phyloP scores from a whole-genome alignment of 345 rosid genomes.

The Psidium friedrichsthalianum region DNA sequence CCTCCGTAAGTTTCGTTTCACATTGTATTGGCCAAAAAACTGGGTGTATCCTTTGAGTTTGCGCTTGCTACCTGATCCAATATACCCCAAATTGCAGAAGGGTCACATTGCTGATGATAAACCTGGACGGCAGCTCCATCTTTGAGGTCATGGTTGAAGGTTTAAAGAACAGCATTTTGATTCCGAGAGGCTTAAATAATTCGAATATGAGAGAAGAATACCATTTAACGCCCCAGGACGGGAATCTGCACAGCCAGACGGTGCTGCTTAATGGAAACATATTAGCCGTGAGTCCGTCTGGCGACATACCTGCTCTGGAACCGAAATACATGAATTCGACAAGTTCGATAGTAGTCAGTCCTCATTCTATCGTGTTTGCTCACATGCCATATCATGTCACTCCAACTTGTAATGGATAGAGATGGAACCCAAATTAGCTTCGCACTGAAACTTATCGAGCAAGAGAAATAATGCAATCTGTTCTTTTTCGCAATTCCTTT shows the following conservation, averaged over 20 bases:
- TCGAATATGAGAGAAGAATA: slow-evolving; percentile 63
- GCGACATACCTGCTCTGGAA: slow-evolving; percentile 54
- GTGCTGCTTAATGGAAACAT: slow-evolving; percentile 75
- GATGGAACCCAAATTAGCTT: slow-evolving; percentile 14
- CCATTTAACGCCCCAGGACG: slow-evolving; percentile 67
- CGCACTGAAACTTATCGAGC: not conserved
- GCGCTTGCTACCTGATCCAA: not conserved
- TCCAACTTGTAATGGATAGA: slow-evolving; percentile 38
- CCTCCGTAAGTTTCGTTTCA: not conserved
- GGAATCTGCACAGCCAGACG: slow-evolving; percentile 67
- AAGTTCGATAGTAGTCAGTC: slow-evolving; percentile 42
- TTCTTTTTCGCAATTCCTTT: not conserved
- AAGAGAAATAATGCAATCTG: not conserved
- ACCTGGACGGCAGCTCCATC: slow-evolving; percentile 57
- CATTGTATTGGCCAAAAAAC: not conserved
- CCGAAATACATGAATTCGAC: slow-evolving; percentile 36
- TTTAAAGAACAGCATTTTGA: slow-evolving; percentile 6
- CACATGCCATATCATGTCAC: slow-evolving; percentile 35
- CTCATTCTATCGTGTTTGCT: slow-evolving; percentile 58
- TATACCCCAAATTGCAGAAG: slow-evolving; percentile 43
- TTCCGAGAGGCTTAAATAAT: slow-evolving; percentile 5
- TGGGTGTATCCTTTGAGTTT: not conserved
- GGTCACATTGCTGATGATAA: slow-evolving; percentile 54
- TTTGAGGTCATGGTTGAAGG: slow-evolving; percentile 27
- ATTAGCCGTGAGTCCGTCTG: slow-evolving; percentile 41